Base-by-base conservation (phyloP, 768 basidiomycete genomes). In the Xerocomellus dryophilus region DNA sequence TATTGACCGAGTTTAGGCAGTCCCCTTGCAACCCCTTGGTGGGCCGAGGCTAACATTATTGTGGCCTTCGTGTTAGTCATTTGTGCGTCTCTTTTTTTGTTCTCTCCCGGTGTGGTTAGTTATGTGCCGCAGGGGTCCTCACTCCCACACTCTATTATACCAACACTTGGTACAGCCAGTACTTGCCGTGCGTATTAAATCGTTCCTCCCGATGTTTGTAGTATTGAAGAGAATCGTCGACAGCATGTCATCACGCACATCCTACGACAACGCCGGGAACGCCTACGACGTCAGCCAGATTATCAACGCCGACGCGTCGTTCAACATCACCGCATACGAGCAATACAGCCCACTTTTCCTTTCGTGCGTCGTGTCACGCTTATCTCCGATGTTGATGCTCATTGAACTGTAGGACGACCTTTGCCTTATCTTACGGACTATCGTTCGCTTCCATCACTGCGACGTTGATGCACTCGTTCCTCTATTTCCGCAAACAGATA, bases 381-480 rank as follows among this genome's bases (percentile, higher is more conserved):
- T 2, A 17, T 40, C 5, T 23, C 3, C 7, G 14, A 27, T 10
- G 9, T 45, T 57, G 20, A 27, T 43, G 18, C 35, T 62, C n/a
- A 66, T 17, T 0, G 8, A 1, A 5, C 1, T 18, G 21, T 43
- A 68, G 69, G 27, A 73, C 82, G 25, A 86, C 88, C 0, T 93
- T 92, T 63, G 85, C 91, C 12, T 71, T 93, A 34, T 77, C 84
- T 9, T 94, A 93, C 62, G 90, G 85, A 21, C 74, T 93, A 9
- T 87, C 86, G n/a, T 93, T 93, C 59, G 90, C 90, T 2, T 79
- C 83, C 29, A 85, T 93, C 67, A 88, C 90, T 0, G 80, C 90
- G 1, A 87, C 86, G 2, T 65, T 90, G 56, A 81, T 77, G 27
- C 92, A 93, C 61, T 81, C 88, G 69, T 74, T 77, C 67, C 74